Percentiles rank a stretch among this genome's conserved stretches.
Conservation (phyloP, 331 rosid species). For the Arachis monticola region DNA sequence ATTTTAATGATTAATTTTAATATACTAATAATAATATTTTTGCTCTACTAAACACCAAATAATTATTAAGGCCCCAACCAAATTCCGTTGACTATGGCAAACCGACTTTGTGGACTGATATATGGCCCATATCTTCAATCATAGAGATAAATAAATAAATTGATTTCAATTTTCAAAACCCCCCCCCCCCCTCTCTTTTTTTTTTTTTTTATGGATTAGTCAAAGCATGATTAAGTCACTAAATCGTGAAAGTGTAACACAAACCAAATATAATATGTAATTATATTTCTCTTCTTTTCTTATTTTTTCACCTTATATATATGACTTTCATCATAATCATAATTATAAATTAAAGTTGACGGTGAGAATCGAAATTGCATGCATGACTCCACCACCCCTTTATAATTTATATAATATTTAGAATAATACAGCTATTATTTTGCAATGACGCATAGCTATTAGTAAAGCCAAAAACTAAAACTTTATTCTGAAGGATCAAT, state of each 20-base stretch:
- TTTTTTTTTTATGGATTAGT: constrained; percentile 10
- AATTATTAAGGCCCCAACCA: background rate
- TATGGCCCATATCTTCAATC: background rate
- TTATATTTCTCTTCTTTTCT: too few relatives aligned
- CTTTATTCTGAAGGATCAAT: too few relatives aligned
- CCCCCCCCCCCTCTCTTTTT: background rate
- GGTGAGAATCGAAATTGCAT: background rate
- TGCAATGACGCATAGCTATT: background rate
- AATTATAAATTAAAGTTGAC: background rate
- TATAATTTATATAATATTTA: too few relatives aligned
- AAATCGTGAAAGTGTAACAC: background rate
- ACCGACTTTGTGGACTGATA: constrained; percentile 13
- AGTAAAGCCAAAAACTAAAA: too few relatives aligned
- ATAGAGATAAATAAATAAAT: background rate
- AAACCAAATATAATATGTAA: background rate
- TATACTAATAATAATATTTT: too few relatives aligned
- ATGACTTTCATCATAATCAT: background rate
- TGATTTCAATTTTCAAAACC: background rate
- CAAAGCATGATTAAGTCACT: constrained; percentile 20
- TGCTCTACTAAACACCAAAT: background rate
- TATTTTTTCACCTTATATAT: too few relatives aligned
- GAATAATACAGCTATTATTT: too few relatives aligned
- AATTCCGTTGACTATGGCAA: background rate
- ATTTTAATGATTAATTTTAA: too few relatives aligned
- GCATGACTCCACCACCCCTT: background rate